Evolutionary conservation across 768 basidiomycete species (phyloP), one percentile per base, ranked within the genome.

Genomic region (Dendrothele bispora): DNA sequence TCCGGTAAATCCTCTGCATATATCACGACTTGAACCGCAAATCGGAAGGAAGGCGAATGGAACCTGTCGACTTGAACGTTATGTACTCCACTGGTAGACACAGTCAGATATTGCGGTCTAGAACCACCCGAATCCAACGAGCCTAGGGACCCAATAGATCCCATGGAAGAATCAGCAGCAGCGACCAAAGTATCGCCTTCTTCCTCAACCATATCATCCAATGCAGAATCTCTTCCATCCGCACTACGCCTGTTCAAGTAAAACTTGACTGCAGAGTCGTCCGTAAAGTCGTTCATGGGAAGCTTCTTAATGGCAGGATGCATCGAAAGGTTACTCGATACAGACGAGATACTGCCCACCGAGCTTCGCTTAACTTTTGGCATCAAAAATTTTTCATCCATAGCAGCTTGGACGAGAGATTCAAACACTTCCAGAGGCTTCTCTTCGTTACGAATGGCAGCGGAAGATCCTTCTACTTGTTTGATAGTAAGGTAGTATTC

Each of bases 231-330:
- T n/a, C n/a, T n/a, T 14, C 63, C 61, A 7, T 75, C 68, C 24
- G 66, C 63, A 44, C 72, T 66, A 22, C 78, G 72, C 45, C 90
- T 74, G 63, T 98, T 93, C 53, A 98, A 66, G 67, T 97, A 99
- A 66, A 98, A 88, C 66, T 98, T 98, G 68, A 98, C 95, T 0
- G 88, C 85, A 3, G 94, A 93, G 61, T 98, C 97, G 56, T 99
- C 97, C 35, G 90, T 90, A 61, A 95, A 98, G 62, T 98, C 97
- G 58, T 95, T 97, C 92, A 97, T 95, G 37, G 89, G 83, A 32
- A 98, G 71, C 62, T 89, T 91, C 61, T 83, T 86, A 66, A 98
- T 99, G 14, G 97, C 95, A 15, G 95, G 95, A 61, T 98, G 91
- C 81, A 91, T 86, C 3, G 88, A 90, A 22, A 98, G 74, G 61